These are phyloP conservation scores for Petrea volubilis DNA, from an alignment of 257 asterid species.

Conservation along the genomic window DNA sequence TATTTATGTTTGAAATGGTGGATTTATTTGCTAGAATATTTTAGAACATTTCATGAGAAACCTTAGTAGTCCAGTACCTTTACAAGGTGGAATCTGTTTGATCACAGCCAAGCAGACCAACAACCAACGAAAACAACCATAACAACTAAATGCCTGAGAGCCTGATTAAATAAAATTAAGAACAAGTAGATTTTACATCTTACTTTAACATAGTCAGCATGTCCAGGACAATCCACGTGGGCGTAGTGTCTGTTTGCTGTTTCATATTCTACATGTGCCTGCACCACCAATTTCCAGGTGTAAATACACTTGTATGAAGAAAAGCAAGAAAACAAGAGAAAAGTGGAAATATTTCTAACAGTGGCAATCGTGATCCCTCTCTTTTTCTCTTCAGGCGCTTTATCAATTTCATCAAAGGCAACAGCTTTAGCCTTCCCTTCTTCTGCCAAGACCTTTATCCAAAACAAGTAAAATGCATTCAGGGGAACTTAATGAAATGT, in stretches of 20 bases:
- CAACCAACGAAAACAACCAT: background rate
- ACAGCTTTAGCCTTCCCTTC: constrained; percentile 88
- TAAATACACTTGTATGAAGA: background rate
- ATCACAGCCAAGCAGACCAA: background rate
- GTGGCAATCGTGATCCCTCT: constrained; percentile 94
- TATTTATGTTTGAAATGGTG: background rate
- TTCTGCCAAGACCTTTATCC: constrained; percentile 69
- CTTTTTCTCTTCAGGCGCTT: constrained; percentile 94
- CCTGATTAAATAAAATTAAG: background rate
- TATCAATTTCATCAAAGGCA: constrained; percentile 89
- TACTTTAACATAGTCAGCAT: constrained; percentile 91
- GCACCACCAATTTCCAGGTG: constrained; percentile 28
- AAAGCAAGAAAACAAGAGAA: background rate
- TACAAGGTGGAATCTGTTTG: background rate
- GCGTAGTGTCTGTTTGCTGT: constrained; percentile 63
- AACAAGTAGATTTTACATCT: constrained; percentile 22
- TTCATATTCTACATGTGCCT: constrained; percentile 95
- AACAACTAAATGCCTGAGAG: background rate
- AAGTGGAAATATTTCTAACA: constrained; percentile 29
- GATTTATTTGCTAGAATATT: background rate
- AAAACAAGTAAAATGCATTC: background rate
- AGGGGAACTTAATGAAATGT: background rate
- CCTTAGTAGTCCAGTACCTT: background rate
- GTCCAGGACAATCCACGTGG: constrained; percentile 79
- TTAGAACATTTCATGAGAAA: background rate